A percentile compares a stretch with the other conserved stretches of the same genome.
Conservation (phyloP, 2,329 filamentous ascomycete species). For the Catunica adiposa region DNA sequence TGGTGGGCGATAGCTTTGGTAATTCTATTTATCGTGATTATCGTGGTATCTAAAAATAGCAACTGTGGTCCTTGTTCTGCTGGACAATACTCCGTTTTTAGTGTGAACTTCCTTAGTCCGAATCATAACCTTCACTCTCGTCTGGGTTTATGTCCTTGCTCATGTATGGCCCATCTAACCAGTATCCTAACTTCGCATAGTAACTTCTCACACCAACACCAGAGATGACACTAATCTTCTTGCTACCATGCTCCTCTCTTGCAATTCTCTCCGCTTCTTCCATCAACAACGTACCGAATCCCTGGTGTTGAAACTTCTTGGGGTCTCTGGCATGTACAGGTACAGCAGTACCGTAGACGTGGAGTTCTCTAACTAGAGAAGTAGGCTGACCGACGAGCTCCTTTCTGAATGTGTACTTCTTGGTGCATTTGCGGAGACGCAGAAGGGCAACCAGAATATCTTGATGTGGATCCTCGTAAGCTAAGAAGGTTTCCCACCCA, state of each 20-base stretch:
- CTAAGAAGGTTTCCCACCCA: constrained; percentile 96
- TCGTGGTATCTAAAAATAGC: neutral
- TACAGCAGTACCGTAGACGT: constrained; percentile 95
- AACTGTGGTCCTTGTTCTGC: neutral
- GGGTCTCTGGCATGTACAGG: constrained; percentile 90
- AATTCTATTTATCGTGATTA: too few species aligned
- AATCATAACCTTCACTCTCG: constrained; percentile 9
- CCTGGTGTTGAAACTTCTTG: constrained; percentile 95
- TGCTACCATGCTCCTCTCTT: constrained; percentile 79
- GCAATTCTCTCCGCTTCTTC: constrained; percentile 95
- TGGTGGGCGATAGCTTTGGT: too few species aligned
- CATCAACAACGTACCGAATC: constrained; percentile 91
- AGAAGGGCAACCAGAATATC: constrained; percentile 90
- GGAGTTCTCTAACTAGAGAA: constrained; percentile 81
- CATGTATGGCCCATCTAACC: constrained; percentile 80
- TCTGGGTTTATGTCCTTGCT: constrained; percentile 27
- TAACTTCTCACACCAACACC: constrained; percentile 92
- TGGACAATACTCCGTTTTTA: constrained; percentile 12
- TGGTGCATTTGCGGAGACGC: constrained; percentile 74
- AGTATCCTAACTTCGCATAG: constrained; percentile 84
- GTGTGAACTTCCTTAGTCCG: neutral
- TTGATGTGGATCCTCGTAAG: constrained; percentile 96
- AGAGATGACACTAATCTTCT: constrained; percentile 94
- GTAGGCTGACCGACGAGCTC: constrained; percentile 77
- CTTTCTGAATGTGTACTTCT: constrained; percentile 79